Percentiles rank a stretch among this genome's conserved stretches.
Conservation (phyloP, 169 alveolate species). For the Prorocentrum cordatum region DNA sequence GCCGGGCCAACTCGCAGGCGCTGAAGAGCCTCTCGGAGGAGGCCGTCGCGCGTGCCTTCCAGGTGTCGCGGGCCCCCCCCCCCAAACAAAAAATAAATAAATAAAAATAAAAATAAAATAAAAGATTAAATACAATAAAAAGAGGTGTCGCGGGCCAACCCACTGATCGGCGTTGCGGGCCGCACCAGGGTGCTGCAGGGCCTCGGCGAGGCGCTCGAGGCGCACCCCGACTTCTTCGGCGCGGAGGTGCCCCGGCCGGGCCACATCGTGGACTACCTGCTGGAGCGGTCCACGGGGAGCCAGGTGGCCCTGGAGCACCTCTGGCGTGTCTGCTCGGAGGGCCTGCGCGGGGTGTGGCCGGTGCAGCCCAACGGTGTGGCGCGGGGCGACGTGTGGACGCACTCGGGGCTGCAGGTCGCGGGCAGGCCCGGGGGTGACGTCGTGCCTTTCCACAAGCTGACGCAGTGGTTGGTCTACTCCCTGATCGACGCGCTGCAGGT, state of each 20-base stretch:
- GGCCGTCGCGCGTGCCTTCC: neutral
- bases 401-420: neutral
- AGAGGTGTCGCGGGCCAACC: neutral
- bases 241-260: conserved; percentile 1
- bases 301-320: neutral
- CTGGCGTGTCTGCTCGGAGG: neutral
- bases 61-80: neutral
- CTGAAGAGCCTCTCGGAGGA: neutral
- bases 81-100: no score
- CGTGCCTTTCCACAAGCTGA: neutral
- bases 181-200: neutral
- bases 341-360: neutral
- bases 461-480: conserved; percentile 1
- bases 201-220: neutral
- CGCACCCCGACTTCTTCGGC: conserved; percentile 3
- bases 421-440: neutral
- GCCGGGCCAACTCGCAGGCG: neutral
- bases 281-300: neutral
- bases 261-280: neutral
- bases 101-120: no score
- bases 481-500: neutral
- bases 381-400: neutral
- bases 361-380: neutral
- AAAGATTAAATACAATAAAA: neutral
- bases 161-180: neutral